Evolutionary conservation across 441 rosid genomes (phyloP).

Genomic region (Biscutella laevigata): DNA sequence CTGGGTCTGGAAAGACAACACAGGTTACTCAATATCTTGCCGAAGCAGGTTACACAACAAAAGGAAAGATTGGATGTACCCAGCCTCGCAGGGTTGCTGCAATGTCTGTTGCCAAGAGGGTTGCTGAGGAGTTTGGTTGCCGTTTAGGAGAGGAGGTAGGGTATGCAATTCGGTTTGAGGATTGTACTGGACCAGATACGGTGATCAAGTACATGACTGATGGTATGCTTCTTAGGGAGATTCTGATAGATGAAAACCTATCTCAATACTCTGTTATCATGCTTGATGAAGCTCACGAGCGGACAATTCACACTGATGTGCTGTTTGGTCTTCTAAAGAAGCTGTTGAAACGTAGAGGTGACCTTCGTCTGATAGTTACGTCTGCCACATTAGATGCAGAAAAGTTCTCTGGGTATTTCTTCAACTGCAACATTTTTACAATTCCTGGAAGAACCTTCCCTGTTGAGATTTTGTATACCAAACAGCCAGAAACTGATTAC

Average conservation of each 20-base stretch:
- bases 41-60: slow-evolving; percentile 71
- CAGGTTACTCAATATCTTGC: slow-evolving; percentile 83
- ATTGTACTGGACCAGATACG: slow-evolving; percentile 85
- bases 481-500: slow-evolving; percentile 79
- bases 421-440: slow-evolving; percentile 69
- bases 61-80: slow-evolving; percentile 82
- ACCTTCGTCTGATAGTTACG: slow-evolving; percentile 74
- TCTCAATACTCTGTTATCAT: slow-evolving; percentile 69
- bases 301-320: slow-evolving; percentile 82
- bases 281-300: slow-evolving; percentile 92
- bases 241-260: slow-evolving; percentile 58
- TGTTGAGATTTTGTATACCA: slow-evolving; percentile 70
- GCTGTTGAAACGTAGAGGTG: slow-evolving; percentile 60
- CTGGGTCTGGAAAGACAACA: slow-evolving; percentile 84
- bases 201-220: slow-evolving; percentile 91
- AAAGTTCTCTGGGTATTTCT: slow-evolving; percentile 81
- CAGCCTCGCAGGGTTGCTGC: slow-evolving; percentile 90
- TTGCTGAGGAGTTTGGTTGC: slow-evolving; percentile 82
- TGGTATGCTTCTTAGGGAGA: slow-evolving; percentile 80
- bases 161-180: slow-evolving; percentile 77
- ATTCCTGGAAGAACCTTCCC: slow-evolving; percentile 88
- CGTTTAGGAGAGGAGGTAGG: slow-evolving; percentile 83
- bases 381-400: slow-evolving; percentile 88
- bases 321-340: slow-evolving; percentile 77
- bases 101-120: slow-evolving; percentile 85